Conservation (phyloP, 768 basidiomycete genomes). For the Termitomyces sp. region DNA sequence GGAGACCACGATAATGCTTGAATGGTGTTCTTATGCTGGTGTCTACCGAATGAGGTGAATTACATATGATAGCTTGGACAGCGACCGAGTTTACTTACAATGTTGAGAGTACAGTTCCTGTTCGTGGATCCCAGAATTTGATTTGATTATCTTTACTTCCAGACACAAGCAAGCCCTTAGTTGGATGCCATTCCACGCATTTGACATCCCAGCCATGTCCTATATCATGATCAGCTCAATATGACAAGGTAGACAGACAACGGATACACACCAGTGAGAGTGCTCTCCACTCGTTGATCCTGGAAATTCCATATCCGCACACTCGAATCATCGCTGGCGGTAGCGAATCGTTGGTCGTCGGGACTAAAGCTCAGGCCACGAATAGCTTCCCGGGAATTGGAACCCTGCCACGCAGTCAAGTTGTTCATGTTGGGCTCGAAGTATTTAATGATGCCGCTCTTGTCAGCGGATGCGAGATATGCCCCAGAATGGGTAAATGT, state of each 20-base stretch:
- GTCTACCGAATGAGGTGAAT: slow-evolving; percentile 39
- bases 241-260: neutral
- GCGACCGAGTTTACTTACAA: slow-evolving; percentile 47
- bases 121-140: slow-evolving; percentile 99
- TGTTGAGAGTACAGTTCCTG: slow-evolving; percentile 85
- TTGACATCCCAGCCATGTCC: slow-evolving; percentile 99
- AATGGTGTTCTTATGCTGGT: slow-evolving; percentile 96
- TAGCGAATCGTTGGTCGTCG: slow-evolving; percentile 88
- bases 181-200: slow-evolving; percentile 98
- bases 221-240: slow-evolving; percentile 19
- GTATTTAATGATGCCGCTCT: slow-evolving; percentile 94
- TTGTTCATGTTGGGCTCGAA: slow-evolving; percentile 99
- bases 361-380: slow-evolving; percentile 90
- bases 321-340: slow-evolving; percentile 92
- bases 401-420: slow-evolving; percentile 88
- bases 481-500: slow-evolving; percentile 90
- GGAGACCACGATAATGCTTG: slow-evolving; percentile 93
- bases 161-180: slow-evolving; percentile 89
- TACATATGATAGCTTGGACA: neutral
- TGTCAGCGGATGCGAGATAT: slow-evolving; percentile 90
- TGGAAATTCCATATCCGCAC: slow-evolving; percentile 96
- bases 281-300: slow-evolving; percentile 83
- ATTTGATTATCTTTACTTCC: slow-evolving; percentile 98
- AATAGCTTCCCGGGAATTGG: slow-evolving; percentile 82
- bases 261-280: slow-evolving; percentile 61